phyloP scores from a whole-genome alignment of 495 filamentous ascomycete species.

The Hypoxylon fuscum region DNA sequence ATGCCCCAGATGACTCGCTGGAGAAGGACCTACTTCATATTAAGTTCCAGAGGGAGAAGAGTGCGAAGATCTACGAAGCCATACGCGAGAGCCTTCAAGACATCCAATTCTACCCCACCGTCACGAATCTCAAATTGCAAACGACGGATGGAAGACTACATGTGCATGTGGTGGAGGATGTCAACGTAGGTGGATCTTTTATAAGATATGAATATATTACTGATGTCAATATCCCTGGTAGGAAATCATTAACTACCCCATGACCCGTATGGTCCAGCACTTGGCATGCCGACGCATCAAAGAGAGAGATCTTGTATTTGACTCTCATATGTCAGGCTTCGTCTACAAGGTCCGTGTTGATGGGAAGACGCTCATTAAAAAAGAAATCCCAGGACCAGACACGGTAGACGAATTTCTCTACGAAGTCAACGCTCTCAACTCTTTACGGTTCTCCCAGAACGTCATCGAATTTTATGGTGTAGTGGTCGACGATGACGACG shows the following conservation, averaged over 20 bases:
- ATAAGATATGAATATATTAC: constrained; percentile 19
- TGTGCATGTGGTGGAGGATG: constrained; percentile 97
- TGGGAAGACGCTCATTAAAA: constrained; percentile 84
- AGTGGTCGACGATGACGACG: constrained; percentile 80
- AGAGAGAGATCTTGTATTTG: constrained; percentile 82
- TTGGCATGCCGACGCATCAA: constrained; percentile 71
- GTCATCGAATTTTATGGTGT: constrained; percentile 91
- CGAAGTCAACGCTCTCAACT: constrained; percentile 93
- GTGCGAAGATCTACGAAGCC: constrained; percentile 92
- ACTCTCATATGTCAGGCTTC: constrained; percentile 93
- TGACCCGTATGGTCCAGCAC: constrained; percentile 77
- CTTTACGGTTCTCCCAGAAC: constrained; percentile 73
- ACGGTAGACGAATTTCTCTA: constrained; percentile 97
- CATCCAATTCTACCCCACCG: constrained; percentile 94
- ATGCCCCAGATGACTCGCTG: constrained; percentile 80
- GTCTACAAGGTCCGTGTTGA: constrained; percentile 89
- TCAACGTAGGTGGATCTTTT: constrained; percentile 65
- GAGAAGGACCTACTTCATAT: constrained; percentile 82
- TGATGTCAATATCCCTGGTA: constrained; percentile 28
- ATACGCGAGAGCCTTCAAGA: constrained; percentile 90
- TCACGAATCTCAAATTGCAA: constrained; percentile 95
- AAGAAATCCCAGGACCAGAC: constrained; percentile 97
- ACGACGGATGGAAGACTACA: constrained; percentile 90
- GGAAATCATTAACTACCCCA: constrained; percentile 92
- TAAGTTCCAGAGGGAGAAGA: constrained; percentile 91